A percentile compares a stretch with the other conserved stretches of the same genome.
Evolutionary conservation across 116 monocot species (phyloP).

Genomic region (Cymodocea nodosa): DNA sequence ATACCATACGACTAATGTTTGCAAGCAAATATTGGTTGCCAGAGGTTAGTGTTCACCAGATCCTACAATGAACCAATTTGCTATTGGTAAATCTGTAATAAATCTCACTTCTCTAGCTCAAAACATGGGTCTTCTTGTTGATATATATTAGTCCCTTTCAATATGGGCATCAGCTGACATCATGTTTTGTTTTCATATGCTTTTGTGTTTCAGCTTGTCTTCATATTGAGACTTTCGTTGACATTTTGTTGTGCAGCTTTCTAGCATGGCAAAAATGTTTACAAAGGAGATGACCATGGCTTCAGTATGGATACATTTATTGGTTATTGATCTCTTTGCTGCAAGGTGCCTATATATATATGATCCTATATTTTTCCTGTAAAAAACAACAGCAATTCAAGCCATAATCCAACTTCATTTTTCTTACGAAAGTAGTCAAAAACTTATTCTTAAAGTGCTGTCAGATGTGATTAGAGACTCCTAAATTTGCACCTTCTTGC

Average conservation of each 20-base stretch:
- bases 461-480: background rate
- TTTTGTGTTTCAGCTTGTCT: background rate
- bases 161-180: background rate
- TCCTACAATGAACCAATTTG: background rate
- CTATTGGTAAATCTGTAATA: background rate
- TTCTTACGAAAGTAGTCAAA: background rate
- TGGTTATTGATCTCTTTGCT: constrained; percentile 88
- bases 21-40: constrained; percentile 95
- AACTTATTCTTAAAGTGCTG: background rate
- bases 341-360: constrained; percentile 42
- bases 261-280: constrained; percentile 76
- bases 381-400: too few species aligned
- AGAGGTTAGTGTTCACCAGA: constrained; percentile 34
- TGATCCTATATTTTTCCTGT: too few species aligned
- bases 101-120: background rate
- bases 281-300: constrained; percentile 64
- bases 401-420: background rate
- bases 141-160: background rate
- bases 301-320: constrained; percentile 92
- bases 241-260: constrained; percentile 29
- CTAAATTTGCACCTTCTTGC: background rate
- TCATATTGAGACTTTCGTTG: background rate
- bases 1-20: constrained; percentile 70
- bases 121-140: background rate
- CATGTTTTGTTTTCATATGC: background rate